A percentile compares a stretch with the other conserved stretches of the same genome.
Evolutionary conservation across 2,329 filamentous ascomycete species (phyloP).

Genomic region (Neophaeococcomyces mojaviensis): DNA sequence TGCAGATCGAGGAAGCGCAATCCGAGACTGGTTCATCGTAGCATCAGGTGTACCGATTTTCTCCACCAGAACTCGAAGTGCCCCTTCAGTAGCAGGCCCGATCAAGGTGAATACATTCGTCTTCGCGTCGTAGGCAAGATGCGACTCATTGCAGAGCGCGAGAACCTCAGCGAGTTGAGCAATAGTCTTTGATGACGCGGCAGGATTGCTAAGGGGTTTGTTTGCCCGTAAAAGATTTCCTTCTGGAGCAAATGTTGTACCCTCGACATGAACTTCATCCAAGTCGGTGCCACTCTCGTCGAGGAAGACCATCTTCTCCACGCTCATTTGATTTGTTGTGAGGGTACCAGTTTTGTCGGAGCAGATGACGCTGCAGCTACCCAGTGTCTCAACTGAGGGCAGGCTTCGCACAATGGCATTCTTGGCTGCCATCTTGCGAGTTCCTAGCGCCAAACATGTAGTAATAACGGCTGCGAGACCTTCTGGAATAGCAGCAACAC

Average conservation of each 20-base stretch:
- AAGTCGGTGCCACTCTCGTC: conserved; percentile 64
- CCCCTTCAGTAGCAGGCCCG: conserved; percentile 92
- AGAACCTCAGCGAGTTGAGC: conserved; percentile 65
- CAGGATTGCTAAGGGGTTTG: conserved; percentile 59
- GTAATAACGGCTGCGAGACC: conserved; percentile 97
- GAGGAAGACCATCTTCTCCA: conserved; percentile 83
- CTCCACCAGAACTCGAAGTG: conserved; percentile 80
- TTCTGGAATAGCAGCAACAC: conserved; percentile 57
- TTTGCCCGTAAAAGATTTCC: conserved; percentile 66
- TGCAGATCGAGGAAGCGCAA: conserved; percentile 45
- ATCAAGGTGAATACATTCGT: conserved; percentile 69
- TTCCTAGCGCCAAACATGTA: conserved; percentile 93
- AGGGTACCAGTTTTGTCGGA: conserved; percentile 98
- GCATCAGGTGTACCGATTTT: conserved; percentile 82
- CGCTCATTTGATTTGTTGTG: conserved; percentile 99
- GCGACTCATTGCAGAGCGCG: conserved; percentile 81
- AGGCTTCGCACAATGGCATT: conserved; percentile 94
- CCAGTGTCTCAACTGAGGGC: conserved; percentile 92
- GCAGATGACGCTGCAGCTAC: conserved; percentile 98
- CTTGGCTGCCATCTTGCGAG: conserved; percentile 96
- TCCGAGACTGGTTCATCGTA: conserved; percentile 46
- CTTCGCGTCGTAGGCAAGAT: conserved; percentile 72
- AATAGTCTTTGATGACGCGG: conserved; percentile 66
- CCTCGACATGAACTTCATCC: conserved; percentile 82
- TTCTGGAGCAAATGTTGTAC: conserved; percentile 82